A percentile compares a stretch with the other conserved stretches of the same genome.
phyloP scores from a whole-genome alignment of 768 basidiomycete species.

The Suillus brevipes region DNA sequence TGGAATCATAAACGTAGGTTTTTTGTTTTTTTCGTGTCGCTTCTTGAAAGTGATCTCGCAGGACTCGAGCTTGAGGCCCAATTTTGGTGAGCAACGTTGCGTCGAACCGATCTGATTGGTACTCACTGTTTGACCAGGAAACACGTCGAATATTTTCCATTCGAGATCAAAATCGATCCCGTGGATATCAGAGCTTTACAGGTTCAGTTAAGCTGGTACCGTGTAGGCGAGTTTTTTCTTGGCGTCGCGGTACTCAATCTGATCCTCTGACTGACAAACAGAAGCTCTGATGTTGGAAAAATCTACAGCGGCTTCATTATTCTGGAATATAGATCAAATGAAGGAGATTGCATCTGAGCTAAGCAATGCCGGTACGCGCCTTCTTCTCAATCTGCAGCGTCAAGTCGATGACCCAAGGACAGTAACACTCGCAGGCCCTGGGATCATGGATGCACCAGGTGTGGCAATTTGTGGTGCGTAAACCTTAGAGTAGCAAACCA shows the following conservation, averaged over 20 bases:
- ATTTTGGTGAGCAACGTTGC: background rate
- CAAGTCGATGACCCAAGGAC: background rate
- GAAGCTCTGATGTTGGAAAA: background rate
- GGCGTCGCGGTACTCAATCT: background rate
- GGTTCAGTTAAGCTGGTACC: background rate
- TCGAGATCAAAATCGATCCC: background rate
- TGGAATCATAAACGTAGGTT: too few relatives aligned
- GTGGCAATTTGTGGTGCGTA: background rate
- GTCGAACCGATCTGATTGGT: background rate
- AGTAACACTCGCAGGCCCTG: background rate
- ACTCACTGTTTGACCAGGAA: background rate
- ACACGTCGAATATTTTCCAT: conserved; percentile 2
- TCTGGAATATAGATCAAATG: background rate
- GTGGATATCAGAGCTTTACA: background rate
- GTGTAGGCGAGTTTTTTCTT: background rate
- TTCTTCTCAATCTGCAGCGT: background rate
- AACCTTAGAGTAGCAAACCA: rapidly evolving
- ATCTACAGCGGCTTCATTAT: background rate
- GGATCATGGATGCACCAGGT: background rate
- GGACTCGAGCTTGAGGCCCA: background rate
- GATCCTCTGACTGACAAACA: background rate
- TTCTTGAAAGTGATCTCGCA: too few relatives aligned
- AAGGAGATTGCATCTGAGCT: background rate
- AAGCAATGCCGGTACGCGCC: background rate
- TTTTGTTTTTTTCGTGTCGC: too few relatives aligned